Evolutionary conservation across 495 filamentous ascomycete species (phyloP).

Genomic region (Astrothelium macrocarpum): DNA sequence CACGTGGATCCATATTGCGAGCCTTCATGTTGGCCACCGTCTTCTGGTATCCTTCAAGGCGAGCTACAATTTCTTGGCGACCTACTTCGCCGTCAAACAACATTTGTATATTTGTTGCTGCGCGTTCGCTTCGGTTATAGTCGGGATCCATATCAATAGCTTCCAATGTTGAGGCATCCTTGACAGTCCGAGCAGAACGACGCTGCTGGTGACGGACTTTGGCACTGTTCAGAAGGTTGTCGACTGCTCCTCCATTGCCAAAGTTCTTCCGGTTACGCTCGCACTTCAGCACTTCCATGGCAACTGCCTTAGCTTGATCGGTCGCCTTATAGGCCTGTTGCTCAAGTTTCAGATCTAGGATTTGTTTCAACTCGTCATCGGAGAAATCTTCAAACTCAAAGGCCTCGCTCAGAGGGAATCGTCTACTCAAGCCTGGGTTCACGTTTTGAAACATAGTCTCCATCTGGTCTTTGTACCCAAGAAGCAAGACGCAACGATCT

Average conservation of each 20-base stretch:
- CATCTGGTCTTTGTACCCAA: conserved; percentile 75
- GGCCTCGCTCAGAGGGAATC: conserved; percentile 55
- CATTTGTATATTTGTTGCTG: conserved; percentile 41
- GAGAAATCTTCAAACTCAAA: conserved; percentile 67
- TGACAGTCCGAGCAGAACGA: conserved; percentile 21
- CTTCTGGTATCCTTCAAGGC: conserved; percentile 52
- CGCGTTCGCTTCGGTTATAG: conserved; percentile 45
- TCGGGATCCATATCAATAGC: conserved; percentile 61
- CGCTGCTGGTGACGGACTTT: conserved; percentile 51
- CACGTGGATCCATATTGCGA: conserved; percentile 46
- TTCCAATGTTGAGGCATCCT: conserved; percentile 34
- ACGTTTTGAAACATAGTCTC: conserved; percentile 68
- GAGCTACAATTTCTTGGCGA: conserved; percentile 48
- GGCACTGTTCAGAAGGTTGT: conserved; percentile 52
- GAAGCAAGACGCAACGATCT: conserved; percentile 65
- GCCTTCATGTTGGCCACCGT: conserved; percentile 42
- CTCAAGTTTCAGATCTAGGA: conserved; percentile 50
- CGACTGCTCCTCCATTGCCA: conserved; percentile 55
- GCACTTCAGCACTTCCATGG: conserved; percentile 42
- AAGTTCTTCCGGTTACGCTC: conserved; percentile 49
- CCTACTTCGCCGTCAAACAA: conserved; percentile 62
- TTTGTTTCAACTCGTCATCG: conserved; percentile 44
- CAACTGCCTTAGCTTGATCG: conserved; percentile 34
- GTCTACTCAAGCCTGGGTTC: conserved; percentile 62
- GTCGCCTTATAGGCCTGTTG: conserved; percentile 38